These are phyloP conservation scores for Psilocybe azurescens DNA, from an alignment of 768 basidiomycete species.

Conservation along the genomic window DNA sequence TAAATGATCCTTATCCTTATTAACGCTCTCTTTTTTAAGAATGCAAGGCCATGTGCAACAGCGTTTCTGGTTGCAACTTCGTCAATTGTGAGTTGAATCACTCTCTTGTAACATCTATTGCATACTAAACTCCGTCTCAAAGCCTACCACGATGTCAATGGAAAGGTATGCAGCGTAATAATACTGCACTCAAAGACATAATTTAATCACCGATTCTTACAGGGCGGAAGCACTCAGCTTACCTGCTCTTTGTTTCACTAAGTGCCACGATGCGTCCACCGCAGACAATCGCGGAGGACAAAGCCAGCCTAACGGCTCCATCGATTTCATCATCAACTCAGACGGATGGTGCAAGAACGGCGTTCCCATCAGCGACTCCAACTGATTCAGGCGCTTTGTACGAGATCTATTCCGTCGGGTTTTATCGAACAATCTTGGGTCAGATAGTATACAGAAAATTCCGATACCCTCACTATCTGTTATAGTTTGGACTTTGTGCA, in stretches of 20 bases:
- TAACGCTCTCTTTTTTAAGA: conserved; percentile 28
- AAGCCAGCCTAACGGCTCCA: conserved; percentile 42
- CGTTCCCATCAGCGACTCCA: conserved; percentile 3
- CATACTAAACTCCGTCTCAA: background rate
- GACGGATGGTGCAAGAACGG: conserved; percentile 47
- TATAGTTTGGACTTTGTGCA: background rate
- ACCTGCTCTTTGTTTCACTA: conserved; percentile 49
- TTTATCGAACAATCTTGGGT: background rate
- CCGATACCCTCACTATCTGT: background rate
- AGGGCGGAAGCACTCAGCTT: conserved; percentile 48
- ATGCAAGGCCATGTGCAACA: conserved; percentile 51
- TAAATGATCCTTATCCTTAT: background rate
- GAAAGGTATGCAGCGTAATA: conserved; percentile 34
- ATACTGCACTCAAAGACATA: too few relatives aligned
- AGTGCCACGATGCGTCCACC: conserved; percentile 40
- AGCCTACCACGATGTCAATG: conserved; percentile 54
- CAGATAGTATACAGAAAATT: background rate
- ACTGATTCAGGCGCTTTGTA: background rate
- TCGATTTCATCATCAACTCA: conserved; percentile 46
- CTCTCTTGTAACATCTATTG: background rate
- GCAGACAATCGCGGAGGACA: conserved; percentile 49
- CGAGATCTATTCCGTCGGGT: background rate
- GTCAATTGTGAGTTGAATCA: conserved; percentile 43
- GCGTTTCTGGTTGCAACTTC: conserved; percentile 44
- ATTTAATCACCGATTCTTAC: background rate